Percentiles rank a stretch among this genome's conserved stretches.
Conservation (phyloP, 345 rosid genomes). For the Ricinus communis region DNA sequence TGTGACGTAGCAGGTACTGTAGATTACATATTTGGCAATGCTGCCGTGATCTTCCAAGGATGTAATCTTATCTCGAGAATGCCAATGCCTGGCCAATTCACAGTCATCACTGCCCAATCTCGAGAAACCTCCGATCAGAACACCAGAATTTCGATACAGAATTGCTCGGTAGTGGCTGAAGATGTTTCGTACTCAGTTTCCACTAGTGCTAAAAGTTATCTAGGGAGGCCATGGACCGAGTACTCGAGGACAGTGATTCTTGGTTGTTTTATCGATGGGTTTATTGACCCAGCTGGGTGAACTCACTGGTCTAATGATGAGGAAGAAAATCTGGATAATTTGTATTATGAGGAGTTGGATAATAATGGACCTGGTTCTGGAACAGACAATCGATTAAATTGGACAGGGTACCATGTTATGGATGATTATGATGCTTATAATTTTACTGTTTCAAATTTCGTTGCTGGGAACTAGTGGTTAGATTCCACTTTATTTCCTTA, state of each 20-base stretch:
- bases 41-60: constrained; percentile 65
- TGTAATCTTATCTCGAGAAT: constrained; percentile 59
- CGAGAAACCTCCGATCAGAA: constrained; percentile 53
- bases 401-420: constrained; percentile 46
- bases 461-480: constrained; percentile 65
- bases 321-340: constrained; percentile 38
- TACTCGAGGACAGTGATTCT: constrained; percentile 62
- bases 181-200: constrained; percentile 41
- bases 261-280: constrained; percentile 64
- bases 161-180: constrained; percentile 59
- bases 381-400: constrained; percentile 43
- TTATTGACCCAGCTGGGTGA: constrained; percentile 71
- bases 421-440: constrained; percentile 57
- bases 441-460: constrained; percentile 66
- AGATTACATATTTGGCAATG: constrained; percentile 75
- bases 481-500: constrained; percentile 77
- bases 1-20: constrained; percentile 71
- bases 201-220: constrained; percentile 46
- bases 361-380: constrained; percentile 76
- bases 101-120: constrained; percentile 72
- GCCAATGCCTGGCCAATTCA: constrained; percentile 68
- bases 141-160: constrained; percentile 79
- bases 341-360: constrained; percentile 73
- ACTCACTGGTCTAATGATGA: constrained; percentile 42
- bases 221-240: constrained; percentile 78